These are phyloP conservation scores for Arachis hypogaea DNA, from an alignment of 306 rosid genomes.

Conservation along the genomic window DNA sequence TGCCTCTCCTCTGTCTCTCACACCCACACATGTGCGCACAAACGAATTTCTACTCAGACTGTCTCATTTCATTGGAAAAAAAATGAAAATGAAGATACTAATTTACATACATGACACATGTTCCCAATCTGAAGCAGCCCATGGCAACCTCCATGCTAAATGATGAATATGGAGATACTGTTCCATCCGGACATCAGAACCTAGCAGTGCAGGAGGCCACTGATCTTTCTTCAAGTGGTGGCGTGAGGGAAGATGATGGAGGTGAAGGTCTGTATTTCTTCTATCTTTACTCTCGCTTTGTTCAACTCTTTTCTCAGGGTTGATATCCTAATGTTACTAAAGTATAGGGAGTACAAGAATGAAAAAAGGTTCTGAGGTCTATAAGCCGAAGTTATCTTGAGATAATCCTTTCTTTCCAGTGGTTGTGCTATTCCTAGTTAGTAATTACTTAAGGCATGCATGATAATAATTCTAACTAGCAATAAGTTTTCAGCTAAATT, in stretches of 20 bases:
- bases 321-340: slow-evolving; percentile 21
- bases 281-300: slow-evolving; percentile 30
- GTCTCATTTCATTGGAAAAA: slow-evolving; percentile 4
- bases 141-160: slow-evolving; percentile 52
- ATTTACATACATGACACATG: slow-evolving; percentile 22
- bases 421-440: neutral
- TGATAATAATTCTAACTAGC: slow-evolving; percentile 3
- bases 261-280: slow-evolving; percentile 69
- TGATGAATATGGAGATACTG: slow-evolving; percentile 85
- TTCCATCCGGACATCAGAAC: slow-evolving; percentile 72
- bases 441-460: neutral
- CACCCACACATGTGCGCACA: neutral
- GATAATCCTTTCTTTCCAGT: neutral
- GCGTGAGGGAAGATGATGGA: slow-evolving; percentile 54
- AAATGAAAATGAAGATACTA: slow-evolving; percentile 17
- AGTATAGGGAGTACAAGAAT: slow-evolving; percentile 7
- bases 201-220: slow-evolving; percentile 51
- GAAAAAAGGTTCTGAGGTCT: neutral
- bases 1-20: neutral
- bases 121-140: slow-evolving; percentile 55
- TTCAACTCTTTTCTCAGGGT: slow-evolving; percentile 8
- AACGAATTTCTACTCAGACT: neutral
- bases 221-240: slow-evolving; percentile 50
- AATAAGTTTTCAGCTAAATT: slow-evolving; percentile 10
- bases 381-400: slow-evolving; percentile 2